phyloP scores from a whole-genome alignment of 164 flowering plant species.

The Litsea cubeba region DNA sequence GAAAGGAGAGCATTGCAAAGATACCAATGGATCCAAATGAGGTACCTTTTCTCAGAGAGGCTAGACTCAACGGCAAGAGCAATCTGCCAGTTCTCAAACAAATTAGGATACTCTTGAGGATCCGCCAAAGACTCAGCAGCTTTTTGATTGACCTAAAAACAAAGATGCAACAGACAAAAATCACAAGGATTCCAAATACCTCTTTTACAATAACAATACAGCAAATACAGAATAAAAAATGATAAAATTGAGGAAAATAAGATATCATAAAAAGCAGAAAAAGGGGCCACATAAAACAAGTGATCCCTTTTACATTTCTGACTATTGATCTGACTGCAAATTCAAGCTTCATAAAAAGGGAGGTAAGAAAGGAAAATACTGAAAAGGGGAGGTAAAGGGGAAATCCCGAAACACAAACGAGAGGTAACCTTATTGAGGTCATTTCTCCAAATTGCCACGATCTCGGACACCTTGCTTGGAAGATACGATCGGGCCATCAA shows the following conservation, averaged over 20 bases:
- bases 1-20: background rate
- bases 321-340: background rate
- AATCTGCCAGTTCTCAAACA: slow-evolving; percentile 97
- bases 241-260: background rate
- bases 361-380: too few relatives aligned
- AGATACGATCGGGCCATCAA: slow-evolving; percentile 98
- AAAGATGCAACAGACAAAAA: background rate
- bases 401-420: background rate
- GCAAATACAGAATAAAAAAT: background rate
- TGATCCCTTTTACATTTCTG: background rate
- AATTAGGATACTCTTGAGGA: slow-evolving; percentile 92
- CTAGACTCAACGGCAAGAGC: slow-evolving; percentile 80
- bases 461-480: slow-evolving; percentile 96
- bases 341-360: background rate
- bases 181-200: background rate
- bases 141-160: slow-evolving; percentile 73
- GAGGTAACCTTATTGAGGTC: slow-evolving; percentile 76
- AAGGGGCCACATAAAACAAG: background rate
- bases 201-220: background rate
- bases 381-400: background rate
- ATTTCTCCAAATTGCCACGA: slow-evolving; percentile 84
- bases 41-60: slow-evolving; percentile 68
- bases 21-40: background rate
- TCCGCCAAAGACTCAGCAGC: slow-evolving; percentile 99
- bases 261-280: background rate